These are phyloP conservation scores for Aspergillus aculeatinus DNA, from an alignment of 2,329 filamentous ascomycete genomes.

Conservation along the genomic window DNA sequence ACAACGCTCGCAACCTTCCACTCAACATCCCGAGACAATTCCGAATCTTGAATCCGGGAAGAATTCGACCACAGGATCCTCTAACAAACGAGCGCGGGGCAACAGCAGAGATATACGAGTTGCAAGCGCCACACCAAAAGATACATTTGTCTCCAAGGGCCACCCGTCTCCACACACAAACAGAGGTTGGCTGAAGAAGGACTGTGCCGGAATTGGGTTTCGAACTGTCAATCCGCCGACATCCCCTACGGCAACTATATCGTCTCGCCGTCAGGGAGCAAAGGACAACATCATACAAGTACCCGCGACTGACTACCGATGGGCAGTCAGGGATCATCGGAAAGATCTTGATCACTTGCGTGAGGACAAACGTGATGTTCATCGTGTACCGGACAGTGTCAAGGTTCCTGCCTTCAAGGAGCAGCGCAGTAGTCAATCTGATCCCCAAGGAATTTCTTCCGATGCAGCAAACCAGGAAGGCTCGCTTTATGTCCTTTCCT, in stretches of 20 bases:
- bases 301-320: conserved; percentile 1
- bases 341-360: background rate
- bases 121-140: conserved; percentile 9
- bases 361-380: background rate
- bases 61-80: background rate
- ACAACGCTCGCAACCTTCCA: conserved; percentile 2
- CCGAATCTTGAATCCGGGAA: background rate
- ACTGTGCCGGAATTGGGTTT: conserved; percentile 28
- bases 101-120: conserved; percentile 2
- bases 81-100: background rate
- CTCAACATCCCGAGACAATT: background rate
- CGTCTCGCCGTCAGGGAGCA: conserved; percentile 19
- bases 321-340: background rate
- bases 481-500: conserved; percentile 34
- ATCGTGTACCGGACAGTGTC: background rate
- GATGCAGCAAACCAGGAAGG: conserved; percentile 11
- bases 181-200: conserved; percentile 32
- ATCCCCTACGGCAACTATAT: conserved; percentile 32
- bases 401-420: background rate
- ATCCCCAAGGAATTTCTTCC: background rate
- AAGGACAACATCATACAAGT: conserved; percentile 12
- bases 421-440: background rate
- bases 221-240: conserved; percentile 37
- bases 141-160: conserved; percentile 1
- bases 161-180: conserved; percentile 8